phyloP scores from a whole-genome alignment of 208 protist genomes.

The Porcisia hertigi region DNA sequence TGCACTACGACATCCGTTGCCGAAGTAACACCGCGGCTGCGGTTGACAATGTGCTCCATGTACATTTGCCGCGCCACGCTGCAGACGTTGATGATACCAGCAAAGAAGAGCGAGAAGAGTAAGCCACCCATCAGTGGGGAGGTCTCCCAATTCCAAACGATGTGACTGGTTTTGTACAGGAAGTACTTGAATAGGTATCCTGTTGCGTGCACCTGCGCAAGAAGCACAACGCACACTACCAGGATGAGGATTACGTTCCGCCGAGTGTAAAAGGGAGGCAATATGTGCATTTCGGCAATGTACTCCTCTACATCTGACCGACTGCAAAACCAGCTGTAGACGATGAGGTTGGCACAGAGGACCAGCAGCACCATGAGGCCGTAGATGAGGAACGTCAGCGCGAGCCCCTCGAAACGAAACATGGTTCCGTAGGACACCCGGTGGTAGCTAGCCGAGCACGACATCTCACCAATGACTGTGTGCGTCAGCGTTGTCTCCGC shows the following conservation, averaged over 20 bases:
- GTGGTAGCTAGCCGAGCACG: slow-evolving; percentile 61
- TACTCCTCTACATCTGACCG: slow-evolving; percentile 51
- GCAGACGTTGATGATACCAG: slow-evolving; percentile 14
- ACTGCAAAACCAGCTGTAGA: slow-evolving; percentile 69
- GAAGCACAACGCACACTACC: slow-evolving; percentile 32
- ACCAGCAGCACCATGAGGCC: slow-evolving; percentile 43
- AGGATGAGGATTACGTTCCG: slow-evolving; percentile 39
- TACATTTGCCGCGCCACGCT: slow-evolving; percentile 24
- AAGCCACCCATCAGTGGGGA: slow-evolving; percentile 65
- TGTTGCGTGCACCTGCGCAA: slow-evolving; percentile 51
- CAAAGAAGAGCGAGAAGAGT: slow-evolving; percentile 36
- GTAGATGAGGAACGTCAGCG: slow-evolving; percentile 62
- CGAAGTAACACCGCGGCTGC: neutral
- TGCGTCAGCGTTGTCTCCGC: slow-evolving; percentile 35
- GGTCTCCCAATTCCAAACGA: slow-evolving; percentile 79
- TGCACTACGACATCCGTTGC: slow-evolving; percentile 23
- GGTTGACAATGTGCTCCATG: slow-evolving; percentile 1
- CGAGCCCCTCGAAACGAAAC: slow-evolving; percentile 57
- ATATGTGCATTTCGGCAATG: slow-evolving; percentile 44
- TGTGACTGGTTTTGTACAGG: slow-evolving; percentile 53
- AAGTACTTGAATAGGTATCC: slow-evolving; percentile 70
- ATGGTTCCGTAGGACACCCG: slow-evolving; percentile 57
- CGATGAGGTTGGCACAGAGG: slow-evolving; percentile 44
- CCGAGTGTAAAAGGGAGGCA: slow-evolving; percentile 65
- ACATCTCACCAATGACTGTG: slow-evolving; percentile 49